Percentiles rank a stretch among this genome's conserved stretches.
These are phyloP conservation scores for Scutellaria minor DNA, from an alignment of 257 asterid species.

Conservation along the genomic window DNA sequence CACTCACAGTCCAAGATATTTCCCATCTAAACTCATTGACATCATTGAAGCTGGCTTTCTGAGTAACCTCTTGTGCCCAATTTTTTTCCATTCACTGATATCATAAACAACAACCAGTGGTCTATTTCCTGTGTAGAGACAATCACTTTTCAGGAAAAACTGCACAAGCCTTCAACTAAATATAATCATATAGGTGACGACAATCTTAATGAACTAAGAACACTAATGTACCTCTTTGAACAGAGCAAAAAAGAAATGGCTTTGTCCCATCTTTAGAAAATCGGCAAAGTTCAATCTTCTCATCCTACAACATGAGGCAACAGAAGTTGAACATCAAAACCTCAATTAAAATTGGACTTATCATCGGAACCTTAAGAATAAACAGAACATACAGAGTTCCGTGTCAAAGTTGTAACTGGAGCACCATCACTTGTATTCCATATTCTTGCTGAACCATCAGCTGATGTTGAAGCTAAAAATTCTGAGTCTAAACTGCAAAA, in stretches of 20 bases:
- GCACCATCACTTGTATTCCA: constrained; percentile 90
- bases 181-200: constrained; percentile 16
- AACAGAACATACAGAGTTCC: constrained; percentile 69
- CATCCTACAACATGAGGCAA: constrained; percentile 64
- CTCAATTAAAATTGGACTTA: constrained; percentile 13
- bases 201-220: constrained; percentile 11
- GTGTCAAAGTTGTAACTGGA: constrained; percentile 72
- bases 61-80: constrained; percentile 83
- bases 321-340: constrained; percentile 32
- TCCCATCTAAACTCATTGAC: constrained; percentile 92
- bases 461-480: constrained; percentile 90
- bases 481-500: constrained; percentile 87
- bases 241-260: constrained; percentile 85
- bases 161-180: constrained; percentile 28
- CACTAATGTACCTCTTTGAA: constrained; percentile 66
- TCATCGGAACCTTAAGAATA: constrained; percentile 1
- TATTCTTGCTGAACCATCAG: constrained; percentile 92
- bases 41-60: constrained; percentile 78
- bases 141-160: constrained; percentile 32
- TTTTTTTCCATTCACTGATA: constrained; percentile 82
- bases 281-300: constrained; percentile 83
- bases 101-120: constrained; percentile 87
- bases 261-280: constrained; percentile 97
- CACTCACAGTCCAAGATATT: constrained; percentile 92
- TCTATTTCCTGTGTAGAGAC: constrained; percentile 64